Conservation (phyloP, 2,329 filamentous ascomycete species). For the Colletotrichum sp. region DNA sequence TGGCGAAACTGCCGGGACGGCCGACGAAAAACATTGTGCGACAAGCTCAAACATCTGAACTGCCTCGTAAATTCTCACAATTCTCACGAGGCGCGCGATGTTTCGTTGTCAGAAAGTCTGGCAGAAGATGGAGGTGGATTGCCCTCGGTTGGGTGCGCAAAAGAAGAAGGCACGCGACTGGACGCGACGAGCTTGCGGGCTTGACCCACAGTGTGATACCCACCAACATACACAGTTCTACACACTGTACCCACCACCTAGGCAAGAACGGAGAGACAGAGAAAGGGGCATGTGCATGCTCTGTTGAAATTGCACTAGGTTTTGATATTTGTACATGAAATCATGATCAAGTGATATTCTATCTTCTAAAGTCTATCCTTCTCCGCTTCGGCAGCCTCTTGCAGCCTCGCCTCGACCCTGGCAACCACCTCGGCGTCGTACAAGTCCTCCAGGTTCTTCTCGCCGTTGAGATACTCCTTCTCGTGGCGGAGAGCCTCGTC, state of each 20-base stretch:
- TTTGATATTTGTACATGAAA: not conserved
- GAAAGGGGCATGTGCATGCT: not conserved
- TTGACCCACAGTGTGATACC: not conserved
- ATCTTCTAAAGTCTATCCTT: constrained; percentile 42
- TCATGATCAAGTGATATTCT: not conserved
- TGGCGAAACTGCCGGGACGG: not conserved
- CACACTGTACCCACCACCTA: not conserved
- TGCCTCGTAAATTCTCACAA: not conserved
- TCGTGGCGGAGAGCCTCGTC: constrained; percentile 86
- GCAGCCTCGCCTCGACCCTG: constrained; percentile 68
- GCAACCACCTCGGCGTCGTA: constrained; percentile 74
- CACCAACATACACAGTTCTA: not conserved
- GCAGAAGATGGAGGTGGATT: not conserved
- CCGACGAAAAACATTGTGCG: not conserved
- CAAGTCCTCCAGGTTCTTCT: constrained; percentile 70
- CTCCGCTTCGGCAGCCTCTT: constrained; percentile 70
- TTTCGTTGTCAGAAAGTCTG: not conserved
- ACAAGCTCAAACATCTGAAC: not conserved
- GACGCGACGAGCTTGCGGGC: not conserved
- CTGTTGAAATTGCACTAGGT: not conserved
- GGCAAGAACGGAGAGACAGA: not conserved
- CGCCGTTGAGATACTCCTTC: constrained; percentile 75
- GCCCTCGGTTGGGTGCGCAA: not conserved
- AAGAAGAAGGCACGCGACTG: not conserved
- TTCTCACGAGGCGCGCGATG: not conserved